Conservation (phyloP, 495 filamentous ascomycete genomes). For the Podospora fimiseda region DNA sequence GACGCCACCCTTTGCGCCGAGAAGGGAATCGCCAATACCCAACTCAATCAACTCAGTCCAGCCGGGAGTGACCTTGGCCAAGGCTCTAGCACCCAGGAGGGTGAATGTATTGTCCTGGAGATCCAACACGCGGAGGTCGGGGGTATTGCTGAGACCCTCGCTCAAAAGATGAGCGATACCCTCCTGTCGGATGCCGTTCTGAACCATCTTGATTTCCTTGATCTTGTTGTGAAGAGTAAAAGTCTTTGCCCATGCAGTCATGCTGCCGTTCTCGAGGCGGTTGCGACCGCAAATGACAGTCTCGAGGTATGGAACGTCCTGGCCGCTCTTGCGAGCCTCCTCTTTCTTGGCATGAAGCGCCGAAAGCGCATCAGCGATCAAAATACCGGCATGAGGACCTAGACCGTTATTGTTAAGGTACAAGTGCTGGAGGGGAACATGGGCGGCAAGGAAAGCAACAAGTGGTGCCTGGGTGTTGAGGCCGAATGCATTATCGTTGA, state of each 20-base stretch:
- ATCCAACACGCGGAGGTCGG: constrained; percentile 66
- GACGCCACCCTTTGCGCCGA: constrained; percentile 71
- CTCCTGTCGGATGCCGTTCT: constrained; percentile 94
- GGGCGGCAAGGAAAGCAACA: constrained; percentile 76
- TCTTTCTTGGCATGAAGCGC: constrained; percentile 69
- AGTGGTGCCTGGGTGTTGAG: constrained; percentile 81
- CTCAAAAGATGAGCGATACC: constrained; percentile 73
- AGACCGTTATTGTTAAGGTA: constrained; percentile 98
- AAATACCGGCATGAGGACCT: constrained; percentile 77
- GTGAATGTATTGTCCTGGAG: constrained; percentile 98
- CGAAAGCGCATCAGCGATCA: constrained; percentile 79
- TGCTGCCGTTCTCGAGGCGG: constrained; percentile 87
- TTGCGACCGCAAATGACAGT: constrained; percentile 95
- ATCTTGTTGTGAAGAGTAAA: constrained; percentile 74
- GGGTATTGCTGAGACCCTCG: constrained; percentile 65
- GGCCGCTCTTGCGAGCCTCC: constrained; percentile 57
- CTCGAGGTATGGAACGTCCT: constrained; percentile 73
- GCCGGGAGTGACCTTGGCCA: constrained; percentile 62
- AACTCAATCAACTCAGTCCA: constrained; percentile 78
- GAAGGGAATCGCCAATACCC: constrained; percentile 81
- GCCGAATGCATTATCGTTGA: constrained; percentile 97
- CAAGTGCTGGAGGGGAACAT: constrained; percentile 82
- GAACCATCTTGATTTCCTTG: constrained; percentile 90
- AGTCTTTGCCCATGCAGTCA: constrained; percentile 87
- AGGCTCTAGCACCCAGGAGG: constrained; percentile 64